phyloP scores from a whole-genome alignment of 371 early-diverging fungal genomes.

The Mortierella sp. region DNA sequence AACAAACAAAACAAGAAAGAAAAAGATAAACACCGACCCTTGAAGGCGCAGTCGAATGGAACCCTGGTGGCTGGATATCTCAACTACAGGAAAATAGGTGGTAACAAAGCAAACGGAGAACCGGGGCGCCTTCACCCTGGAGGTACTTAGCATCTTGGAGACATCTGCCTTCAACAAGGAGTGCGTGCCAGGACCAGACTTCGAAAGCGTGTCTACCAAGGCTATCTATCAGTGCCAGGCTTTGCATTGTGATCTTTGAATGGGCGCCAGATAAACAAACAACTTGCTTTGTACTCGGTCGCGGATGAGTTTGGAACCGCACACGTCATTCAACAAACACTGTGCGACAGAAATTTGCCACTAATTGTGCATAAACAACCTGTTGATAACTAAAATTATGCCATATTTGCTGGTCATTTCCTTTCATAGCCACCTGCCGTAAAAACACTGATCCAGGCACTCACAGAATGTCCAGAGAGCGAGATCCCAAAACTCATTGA shows the following conservation, averaged over 20 bases:
- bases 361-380: not conserved
- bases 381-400: not conserved
- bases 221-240: not conserved
- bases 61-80: not conserved
- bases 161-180: not conserved
- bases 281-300: not conserved
- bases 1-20: not conserved
- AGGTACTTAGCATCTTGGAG: not conserved
- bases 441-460: constrained; percentile 67
- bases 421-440: constrained; percentile 68
- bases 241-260: too few species aligned
- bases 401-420: not conserved
- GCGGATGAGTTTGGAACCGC: not conserved
- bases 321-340: not conserved
- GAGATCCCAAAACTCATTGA: constrained; percentile 68
- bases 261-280: not conserved
- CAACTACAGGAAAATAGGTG: not conserved
- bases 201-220: not conserved
- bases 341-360: constrained; percentile 13
- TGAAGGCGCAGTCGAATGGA: constrained; percentile 2
- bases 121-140: not conserved
- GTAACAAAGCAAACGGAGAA: not conserved
- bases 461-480: constrained; percentile 69
- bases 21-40: not conserved
- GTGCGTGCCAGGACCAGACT: not conserved